Evolutionary conservation across 1,284 basidiomycete genomes (phyloP), one percentile per base, ranked within the genome.

Genomic region (Apiotrichum sp.): DNA sequence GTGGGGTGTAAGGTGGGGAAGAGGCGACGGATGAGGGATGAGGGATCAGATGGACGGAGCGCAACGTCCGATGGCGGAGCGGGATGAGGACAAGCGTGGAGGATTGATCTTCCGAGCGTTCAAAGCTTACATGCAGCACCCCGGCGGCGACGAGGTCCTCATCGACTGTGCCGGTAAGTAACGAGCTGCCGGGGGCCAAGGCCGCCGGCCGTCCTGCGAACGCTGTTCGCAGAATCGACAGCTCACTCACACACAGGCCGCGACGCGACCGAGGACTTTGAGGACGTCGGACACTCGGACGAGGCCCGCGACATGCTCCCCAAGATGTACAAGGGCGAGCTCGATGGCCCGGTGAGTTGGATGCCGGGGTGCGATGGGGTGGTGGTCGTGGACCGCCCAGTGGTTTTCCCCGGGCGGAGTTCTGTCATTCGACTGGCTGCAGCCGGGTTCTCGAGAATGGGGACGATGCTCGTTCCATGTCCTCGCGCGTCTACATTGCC

Each of bases 241-340:
- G 22, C 22, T 22, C 22, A 40, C 9, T 34, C 10, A 33, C n/a
- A n/a, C 11, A 29, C 62, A 70, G 73, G 87, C 67, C 86, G 87
- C 73, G 93, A 98, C 76, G 93, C 92, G 33, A 96, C 95, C 44
- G 96, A 98, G 75, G 92, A 95, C 10, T 99, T 98, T 71, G 96
- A 98, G 79, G 96, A 98, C 75, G 93, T 98, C 48, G 95, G 96
- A 45, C 95, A 98, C 83, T 98, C 93, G 14, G 96, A 98, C 71
- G 96, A 98, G 77, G 96, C 95, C 14, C 86, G 95, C 58, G 86
- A 81, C n/a, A 83, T 96, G 62, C 82, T 99, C 56, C 82, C 84
- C 59, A 83, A 77, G 67, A 81, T 93, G 84, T 76, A 83, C 52
- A 79, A 93, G 50, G 91, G 90, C 50, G 83, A 87, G 8, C 88